Evolutionary conservation across 1,284 basidiomycete species (phyloP), one percentile per base, ranked within the genome.

Genomic region (Ganoderma resinaceum): DNA sequence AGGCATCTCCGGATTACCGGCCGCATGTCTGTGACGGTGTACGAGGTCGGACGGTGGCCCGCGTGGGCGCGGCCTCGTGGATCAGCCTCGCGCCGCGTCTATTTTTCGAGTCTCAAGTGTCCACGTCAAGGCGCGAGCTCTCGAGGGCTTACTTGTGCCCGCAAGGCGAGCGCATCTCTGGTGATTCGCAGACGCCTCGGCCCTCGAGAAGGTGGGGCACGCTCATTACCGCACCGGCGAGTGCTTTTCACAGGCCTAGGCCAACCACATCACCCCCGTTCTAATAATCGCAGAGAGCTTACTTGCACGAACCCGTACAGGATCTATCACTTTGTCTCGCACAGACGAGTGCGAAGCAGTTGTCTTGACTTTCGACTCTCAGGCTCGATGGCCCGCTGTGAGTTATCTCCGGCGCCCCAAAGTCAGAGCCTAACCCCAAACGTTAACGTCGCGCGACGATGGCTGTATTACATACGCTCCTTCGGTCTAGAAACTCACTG

Each of bases 61-160:
- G 55, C 55, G 23, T 58, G 55, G 55, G 55, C 55, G 55, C 55
- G 33, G 55, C 55, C 55, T 58, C 55, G 55, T 58, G 55, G 55
- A 58, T 58, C 55, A 58, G 31, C 29, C 33, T 29, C 55, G 33
- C 55, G 55, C 3, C 52, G 23, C 23, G 46, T 49, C 46, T 26
- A 49, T 49, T 12, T 49, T 26, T 49, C 7, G 43, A 46, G 43
- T 46, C 20, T n/a, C n/a, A n/a, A 42, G 40, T 42, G 16, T 42
- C 40, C 16, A 42, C 16, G 40, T 31, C 52, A 14, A n/a, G n/a
- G n/a, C n/a, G n/a, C n/a, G n/a, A n/a, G n/a, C n/a, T n/a, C n/a
- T n/a, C n/a, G n/a, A n/a, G n/a, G n/a, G n/a, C n/a, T 23, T 31
- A 38, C 37, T 7, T 38, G 12, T 12, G 37, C 37, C 37, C 37